Evolutionary conservation across 345 rosid species (phyloP).

Genomic region (Microcos paniculata): DNA sequence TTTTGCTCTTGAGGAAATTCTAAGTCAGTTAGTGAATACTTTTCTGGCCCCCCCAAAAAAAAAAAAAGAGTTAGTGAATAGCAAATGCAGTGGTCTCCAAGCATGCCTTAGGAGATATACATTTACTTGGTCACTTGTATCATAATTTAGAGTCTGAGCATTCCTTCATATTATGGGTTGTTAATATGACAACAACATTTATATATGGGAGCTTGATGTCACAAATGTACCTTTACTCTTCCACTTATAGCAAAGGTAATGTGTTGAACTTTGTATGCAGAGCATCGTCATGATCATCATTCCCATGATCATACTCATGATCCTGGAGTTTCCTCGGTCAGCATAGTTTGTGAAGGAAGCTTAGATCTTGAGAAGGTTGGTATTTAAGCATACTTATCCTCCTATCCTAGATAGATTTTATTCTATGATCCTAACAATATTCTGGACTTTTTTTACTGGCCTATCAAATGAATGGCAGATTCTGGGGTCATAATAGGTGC

Average conservation of each 20-base stretch:
- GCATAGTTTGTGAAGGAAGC: conserved; percentile 91
- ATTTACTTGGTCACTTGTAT: not conserved
- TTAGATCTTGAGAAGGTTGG: conserved; percentile 92
- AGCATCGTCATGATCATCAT: conserved; percentile 68
- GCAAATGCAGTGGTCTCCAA: too few relatives aligned
- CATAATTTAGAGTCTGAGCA: not conserved
- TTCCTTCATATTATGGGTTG: not conserved
- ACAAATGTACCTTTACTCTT: conserved; percentile 6
- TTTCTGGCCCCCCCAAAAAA: too few relatives aligned
- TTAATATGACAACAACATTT: not conserved
- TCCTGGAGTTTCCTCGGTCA: conserved; percentile 93
- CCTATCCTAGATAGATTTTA: not conserved
- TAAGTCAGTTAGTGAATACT: not conserved
- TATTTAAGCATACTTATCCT: not conserved
- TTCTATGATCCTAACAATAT: not conserved
- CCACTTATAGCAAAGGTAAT: not conserved
- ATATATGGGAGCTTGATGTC: not conserved
- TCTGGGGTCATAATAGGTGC: not conserved
- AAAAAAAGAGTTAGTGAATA: too few relatives aligned
- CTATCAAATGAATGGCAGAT: not conserved
- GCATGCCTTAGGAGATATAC: too few relatives aligned
- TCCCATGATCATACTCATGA: conserved; percentile 91
- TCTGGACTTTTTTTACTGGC: not conserved
- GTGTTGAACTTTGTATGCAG: conserved; percentile 37
- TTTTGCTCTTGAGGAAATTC: not conserved